phyloP scores from a whole-genome alignment of 106 monocot genomes.

The Narthecium ossifragum region DNA sequence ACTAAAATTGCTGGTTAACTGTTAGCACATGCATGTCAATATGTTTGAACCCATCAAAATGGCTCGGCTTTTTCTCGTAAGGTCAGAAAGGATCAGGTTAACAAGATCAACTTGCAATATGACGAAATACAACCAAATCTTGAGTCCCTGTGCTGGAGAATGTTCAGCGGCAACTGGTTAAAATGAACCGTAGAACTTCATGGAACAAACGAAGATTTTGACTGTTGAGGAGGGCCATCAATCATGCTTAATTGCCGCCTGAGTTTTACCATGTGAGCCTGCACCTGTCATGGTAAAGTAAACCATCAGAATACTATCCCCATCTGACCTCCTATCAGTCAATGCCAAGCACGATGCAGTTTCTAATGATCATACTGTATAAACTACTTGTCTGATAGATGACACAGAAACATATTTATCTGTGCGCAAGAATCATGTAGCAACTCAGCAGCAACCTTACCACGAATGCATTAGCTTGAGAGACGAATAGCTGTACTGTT shows the following conservation, averaged over 20 bases:
- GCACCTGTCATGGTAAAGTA: slow-evolving; percentile 45
- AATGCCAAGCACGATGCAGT: no score
- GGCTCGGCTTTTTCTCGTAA: no score
- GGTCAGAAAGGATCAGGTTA: no score
- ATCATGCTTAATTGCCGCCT: slow-evolving; percentile 89
- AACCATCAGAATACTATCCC: not conserved
- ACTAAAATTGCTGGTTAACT: no score
- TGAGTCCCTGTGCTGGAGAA: no score
- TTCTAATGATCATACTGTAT: no score
- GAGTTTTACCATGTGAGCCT: slow-evolving; percentile 86
- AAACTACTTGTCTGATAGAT: not conserved
- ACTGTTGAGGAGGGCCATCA: slow-evolving; percentile 56
- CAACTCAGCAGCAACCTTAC: not conserved
- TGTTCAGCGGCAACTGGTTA: no score
- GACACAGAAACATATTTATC: not conserved
- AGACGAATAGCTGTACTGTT: not conserved
- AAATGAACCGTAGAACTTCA: slow-evolving; percentile 13
- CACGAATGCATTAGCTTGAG: not conserved
- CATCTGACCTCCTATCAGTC: no score
- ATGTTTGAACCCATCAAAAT: no score
- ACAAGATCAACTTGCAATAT: no score
- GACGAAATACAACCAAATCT: no score
- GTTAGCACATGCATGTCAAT: no score
- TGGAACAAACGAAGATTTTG: slow-evolving; percentile 72
- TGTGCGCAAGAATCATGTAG: not conserved